Evolutionary conservation across 345 rosid genomes (phyloP).

Genomic region (Rhodamnia argentea): DNA sequence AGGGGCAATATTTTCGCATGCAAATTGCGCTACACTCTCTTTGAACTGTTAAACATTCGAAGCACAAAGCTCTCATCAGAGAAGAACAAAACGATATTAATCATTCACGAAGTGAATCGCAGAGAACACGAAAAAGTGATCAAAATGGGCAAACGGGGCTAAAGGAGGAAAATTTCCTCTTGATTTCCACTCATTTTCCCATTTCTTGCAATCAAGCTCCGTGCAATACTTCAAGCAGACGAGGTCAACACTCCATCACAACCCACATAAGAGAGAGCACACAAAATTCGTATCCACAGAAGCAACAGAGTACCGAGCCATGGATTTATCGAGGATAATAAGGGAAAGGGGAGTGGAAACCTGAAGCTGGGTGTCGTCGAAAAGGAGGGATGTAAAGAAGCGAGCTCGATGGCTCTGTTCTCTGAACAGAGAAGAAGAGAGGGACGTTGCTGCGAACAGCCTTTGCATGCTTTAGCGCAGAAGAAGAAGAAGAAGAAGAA

Average conservation of each 20-base stretch:
- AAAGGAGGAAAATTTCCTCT: background rate
- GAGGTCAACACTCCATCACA: background rate
- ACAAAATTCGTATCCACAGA: background rate
- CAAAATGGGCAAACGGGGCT: background rate
- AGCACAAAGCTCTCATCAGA: background rate
- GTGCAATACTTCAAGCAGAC: background rate
- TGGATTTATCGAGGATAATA: background rate
- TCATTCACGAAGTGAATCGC: background rate
- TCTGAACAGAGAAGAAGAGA: constrained; percentile 1
- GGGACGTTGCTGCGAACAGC: constrained; percentile 21
- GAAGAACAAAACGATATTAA: background rate
- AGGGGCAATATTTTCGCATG: constrained; percentile 64
- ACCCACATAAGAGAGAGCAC: background rate
- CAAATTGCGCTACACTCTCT: constrained; percentile 82
- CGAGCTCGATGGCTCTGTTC: constrained; percentile 25
- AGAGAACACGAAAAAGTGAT: background rate
- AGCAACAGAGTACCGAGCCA: background rate
- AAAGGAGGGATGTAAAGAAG: constrained; percentile 66
- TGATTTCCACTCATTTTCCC: background rate
- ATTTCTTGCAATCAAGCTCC: background rate
- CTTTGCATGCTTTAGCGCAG: constrained; percentile 31
- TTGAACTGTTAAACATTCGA: constrained; percentile 47
- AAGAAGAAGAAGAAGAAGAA: background rate
- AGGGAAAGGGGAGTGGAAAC: constrained; percentile 11
- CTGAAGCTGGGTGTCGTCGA: constrained; percentile 92